phyloP scores from a whole-genome alignment of 805 yeast genomes.

The Yarrowia yakushimensis region DNA sequence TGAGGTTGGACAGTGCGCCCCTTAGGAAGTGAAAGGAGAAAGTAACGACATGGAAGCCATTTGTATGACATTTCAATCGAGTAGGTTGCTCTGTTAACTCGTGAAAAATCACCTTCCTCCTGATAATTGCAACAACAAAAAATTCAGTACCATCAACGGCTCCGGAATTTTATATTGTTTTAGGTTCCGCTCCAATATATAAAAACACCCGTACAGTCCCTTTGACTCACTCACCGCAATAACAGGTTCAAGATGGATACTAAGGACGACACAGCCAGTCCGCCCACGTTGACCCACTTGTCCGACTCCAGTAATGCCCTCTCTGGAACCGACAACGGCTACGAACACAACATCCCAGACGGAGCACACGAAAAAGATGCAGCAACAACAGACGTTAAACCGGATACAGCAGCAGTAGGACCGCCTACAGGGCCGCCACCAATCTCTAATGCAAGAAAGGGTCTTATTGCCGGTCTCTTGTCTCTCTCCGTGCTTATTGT shows the following conservation, averaged over 20 bases:
- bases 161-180: neutral
- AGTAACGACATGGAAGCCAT: neutral
- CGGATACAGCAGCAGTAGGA: neutral
- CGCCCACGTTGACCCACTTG: neutral
- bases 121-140: neutral
- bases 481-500: conserved; percentile 24
- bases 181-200: neutral
- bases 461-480: conserved; percentile 4
- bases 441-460: neutral
- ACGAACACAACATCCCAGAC: neutral
- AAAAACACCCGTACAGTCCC: neutral
- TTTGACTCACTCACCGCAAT: neutral
- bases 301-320: neutral
- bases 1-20: too few relatives aligned
- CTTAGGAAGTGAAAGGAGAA: too few relatives aligned
- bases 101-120: neutral
- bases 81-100: neutral
- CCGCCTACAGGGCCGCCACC: conserved; percentile 4
- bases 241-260: neutral
- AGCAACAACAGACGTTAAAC: neutral
- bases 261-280: neutral
- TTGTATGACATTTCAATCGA: neutral
- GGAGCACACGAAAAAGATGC: neutral
- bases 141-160: neutral
- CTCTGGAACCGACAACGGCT: neutral